Evolutionary conservation across 2,329 filamentous ascomycete species (phyloP), one percentile per base, ranked within the genome.

Genomic region (Grosmannia clavigera): DNA sequence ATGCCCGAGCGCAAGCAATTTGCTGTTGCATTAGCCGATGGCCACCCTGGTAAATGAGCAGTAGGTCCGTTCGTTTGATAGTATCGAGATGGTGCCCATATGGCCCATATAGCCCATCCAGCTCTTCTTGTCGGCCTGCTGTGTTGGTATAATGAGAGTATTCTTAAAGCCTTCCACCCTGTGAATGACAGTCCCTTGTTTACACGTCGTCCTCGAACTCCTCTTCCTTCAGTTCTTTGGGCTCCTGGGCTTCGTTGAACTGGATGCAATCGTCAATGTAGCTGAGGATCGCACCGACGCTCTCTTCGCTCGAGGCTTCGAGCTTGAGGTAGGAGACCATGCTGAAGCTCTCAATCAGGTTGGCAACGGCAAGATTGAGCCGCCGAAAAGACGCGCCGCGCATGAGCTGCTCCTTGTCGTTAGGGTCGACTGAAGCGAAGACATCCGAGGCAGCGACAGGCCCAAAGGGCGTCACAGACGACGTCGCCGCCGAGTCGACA

Each of bases 271-370:
- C 90, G 71, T 96, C 92, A 66, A 96, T 94, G 74, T 95, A 90
- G 76, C 90, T 95, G 66, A 96, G 73, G 31, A 96, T 86, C 69
- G 76, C 85, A 1, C 81, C 86, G 4, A 97, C 85, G 69, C 92
- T 97, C 67, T 97, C 91, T 74, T 97, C 92, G 67, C 95, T 86
- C 65, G 94, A 88, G 33, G 86, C 87, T 69, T 97, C 89, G 53
- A 97, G 78, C 75, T 92, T 90, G 61, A 96, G 78, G 70, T 96
- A 99, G 55, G 89, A 95, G 14, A 99, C 90, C 90, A 99, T 95
- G 75, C 91, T 95, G 75, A 96, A 99, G 72, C 90, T 94, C 72
- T 97, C 94, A 65, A 99, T 96, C 65, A 99, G 76, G 58, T 88
- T 84, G 0, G 89, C 94, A 5, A 99, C 92, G 0, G 92, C 92